Base-by-base conservation (phyloP, 139 green algal genomes). In the Pycnococcus provasolii region DNA sequence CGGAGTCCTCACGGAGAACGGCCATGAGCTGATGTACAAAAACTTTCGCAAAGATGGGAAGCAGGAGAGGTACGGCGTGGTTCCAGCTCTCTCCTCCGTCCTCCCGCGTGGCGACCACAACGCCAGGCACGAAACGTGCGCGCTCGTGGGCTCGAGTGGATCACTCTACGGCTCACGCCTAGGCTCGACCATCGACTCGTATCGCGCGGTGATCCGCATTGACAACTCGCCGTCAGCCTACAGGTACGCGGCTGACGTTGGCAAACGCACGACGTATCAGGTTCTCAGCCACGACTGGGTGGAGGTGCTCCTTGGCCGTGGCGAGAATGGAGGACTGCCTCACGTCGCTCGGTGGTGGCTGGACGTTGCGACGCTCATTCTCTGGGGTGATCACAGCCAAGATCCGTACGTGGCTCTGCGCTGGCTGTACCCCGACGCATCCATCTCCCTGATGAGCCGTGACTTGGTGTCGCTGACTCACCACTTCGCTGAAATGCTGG, bases 321-420 rank as follows among this genome's bases (percentile, higher is more conserved):
- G 4, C 6, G 6, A 39, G 63, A 66, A 26, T 41, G 55, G 13
- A 4, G 51, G 9, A 1, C 3, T 66, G 37, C 66, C 66, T 11
- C 66, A 68, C 54, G 66, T 72, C 3, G 53, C 66, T n/a, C 55
- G 66, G 53, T 72, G 66, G 66, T 72, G 66, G 66, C 26, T 72
- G 3, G 66, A 65, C 45, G 58, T 63, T 1, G 66, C 66, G 4
- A 46, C 66, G 42, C 40, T 72, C 7, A 55, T 72, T 40, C 66
- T 72, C 40, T 72, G 66, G 66, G 4, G 9, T 15, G 47, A 58
- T 44, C 6, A 42, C 42, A 45, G 9, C 15, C 47, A 70, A 45
- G 39, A 61, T 11, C 5, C 39, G 11, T 70, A 46, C 48, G 48
- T 70, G 11, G 37, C 62, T 42, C 63, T 70, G 42, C 11, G n/a